phyloP scores from a whole-genome alignment of 768 basidiomycete species.

The Phanerochaete carnosa region DNA sequence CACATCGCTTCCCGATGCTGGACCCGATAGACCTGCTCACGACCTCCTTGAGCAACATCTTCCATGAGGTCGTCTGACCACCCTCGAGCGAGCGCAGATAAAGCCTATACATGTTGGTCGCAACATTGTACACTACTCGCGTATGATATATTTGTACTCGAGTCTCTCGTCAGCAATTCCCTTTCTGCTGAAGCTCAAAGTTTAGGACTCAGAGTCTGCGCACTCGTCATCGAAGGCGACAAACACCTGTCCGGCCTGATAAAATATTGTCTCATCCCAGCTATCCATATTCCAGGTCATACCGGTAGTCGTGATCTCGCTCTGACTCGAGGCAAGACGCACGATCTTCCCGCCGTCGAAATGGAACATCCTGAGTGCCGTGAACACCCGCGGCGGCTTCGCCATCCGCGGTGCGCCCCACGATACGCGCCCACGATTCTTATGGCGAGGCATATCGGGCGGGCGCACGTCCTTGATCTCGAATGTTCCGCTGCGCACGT shows the following conservation, averaged over 20 bases:
- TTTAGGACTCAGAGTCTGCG: too few species aligned
- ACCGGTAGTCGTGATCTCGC: neutral
- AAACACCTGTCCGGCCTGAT: neutral
- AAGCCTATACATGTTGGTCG: too few species aligned
- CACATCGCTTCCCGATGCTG: slow-evolving; percentile 15
- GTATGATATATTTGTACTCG: too few species aligned
- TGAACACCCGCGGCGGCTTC: neutral
- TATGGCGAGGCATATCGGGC: neutral
- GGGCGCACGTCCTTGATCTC: neutral
- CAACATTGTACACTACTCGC: too few species aligned
- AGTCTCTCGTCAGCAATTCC: too few species aligned
- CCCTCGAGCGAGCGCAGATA: slow-evolving; percentile 21
- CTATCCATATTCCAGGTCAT: slow-evolving; percentile 6
- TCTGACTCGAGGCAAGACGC: neutral
- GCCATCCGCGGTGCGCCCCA: neutral
- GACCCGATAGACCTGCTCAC: slow-evolving; percentile 22
- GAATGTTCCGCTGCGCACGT: neutral
- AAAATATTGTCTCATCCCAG: neutral
- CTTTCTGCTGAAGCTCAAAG: too few species aligned
- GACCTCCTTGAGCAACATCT: slow-evolving; percentile 26
- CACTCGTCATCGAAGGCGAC: slow-evolving; percentile 1
- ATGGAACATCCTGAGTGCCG: neutral
- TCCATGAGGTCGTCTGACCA: slow-evolving; percentile 29
- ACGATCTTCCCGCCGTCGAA: neutral
- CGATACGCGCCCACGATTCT: neutral